Percentiles rank a stretch among this genome's conserved stretches.
phyloP scores from a whole-genome alignment of 208 protist genomes.

The Acanthamoeba healyi region DNA sequence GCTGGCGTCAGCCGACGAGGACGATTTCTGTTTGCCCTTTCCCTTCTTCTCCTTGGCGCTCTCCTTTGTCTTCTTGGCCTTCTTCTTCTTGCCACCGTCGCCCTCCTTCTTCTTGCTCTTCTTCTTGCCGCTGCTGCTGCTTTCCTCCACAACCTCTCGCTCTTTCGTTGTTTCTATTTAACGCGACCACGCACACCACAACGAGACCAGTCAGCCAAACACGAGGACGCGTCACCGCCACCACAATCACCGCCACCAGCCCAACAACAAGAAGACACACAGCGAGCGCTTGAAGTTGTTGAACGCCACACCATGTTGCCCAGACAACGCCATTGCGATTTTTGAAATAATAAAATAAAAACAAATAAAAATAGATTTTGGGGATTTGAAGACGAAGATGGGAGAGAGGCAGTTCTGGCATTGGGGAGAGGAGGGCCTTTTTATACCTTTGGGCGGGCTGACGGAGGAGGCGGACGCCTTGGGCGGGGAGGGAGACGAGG shows the following conservation, averaged over 20 bases:
- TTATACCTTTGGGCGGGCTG: background rate
- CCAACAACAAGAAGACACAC: too few relatives aligned
- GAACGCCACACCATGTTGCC: too few relatives aligned
- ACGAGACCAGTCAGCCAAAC: too few relatives aligned
- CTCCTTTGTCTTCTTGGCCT: conserved; percentile 37
- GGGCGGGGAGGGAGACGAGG: background rate
- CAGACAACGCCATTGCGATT: too few relatives aligned
- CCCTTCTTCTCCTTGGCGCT: conserved; percentile 6
- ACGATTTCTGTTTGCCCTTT: conserved; percentile 54
- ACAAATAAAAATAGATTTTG: background rate
- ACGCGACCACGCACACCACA: too few relatives aligned
- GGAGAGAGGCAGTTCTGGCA: too few relatives aligned
- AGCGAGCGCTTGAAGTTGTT: too few relatives aligned
- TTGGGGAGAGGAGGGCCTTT: background rate
- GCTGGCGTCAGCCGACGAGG: background rate
- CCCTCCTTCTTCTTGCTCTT: background rate
- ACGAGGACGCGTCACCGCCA: too few relatives aligned
- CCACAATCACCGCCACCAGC: too few relatives aligned
- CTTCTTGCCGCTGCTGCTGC: background rate
- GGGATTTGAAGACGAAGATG: too few relatives aligned
- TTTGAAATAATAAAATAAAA: background rate
- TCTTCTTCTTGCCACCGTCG: background rate
- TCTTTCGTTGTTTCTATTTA: too few relatives aligned
- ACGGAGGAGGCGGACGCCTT: background rate
- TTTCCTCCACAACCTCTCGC: background rate